Base-by-base conservation (phyloP, 768 basidiomycete species). In the Leccinum sublutescens region DNA sequence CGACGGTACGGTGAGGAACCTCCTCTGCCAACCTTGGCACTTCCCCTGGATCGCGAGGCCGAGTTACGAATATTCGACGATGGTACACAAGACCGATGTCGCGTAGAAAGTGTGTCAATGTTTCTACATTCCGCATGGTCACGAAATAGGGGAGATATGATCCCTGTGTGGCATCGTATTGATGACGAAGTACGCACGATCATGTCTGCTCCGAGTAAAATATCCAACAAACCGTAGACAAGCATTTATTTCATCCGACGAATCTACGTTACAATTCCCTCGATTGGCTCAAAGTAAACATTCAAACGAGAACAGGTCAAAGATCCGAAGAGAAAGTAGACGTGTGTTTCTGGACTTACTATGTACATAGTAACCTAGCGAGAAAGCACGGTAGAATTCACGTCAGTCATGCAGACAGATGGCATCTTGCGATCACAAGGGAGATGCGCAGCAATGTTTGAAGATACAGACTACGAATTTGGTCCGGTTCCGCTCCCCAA, bases 401-500 rank as follows among this genome's bases (percentile, higher is more conserved):
- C 77, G 65, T 93, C 90, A 1, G 88, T 89, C 54, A 92, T 63
- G 71, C 78, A 79, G 9, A 88, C 48, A 4, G 68, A 60, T 50
- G 69, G 49, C 54, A 45, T 23, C 17, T 49, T 48, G 54, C 17
- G 21, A 33, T 56, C 43, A 25, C 27, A 10, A 21, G 54, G 29
- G 29, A 29, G 40, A 52, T 7, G 53, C 21, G 33, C 36, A 15
- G 52, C 69, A 29, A 29, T 29, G 0, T 29, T 29, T 29, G 29
- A 29, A 29, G 29, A 29, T 29, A 29, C 6, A 91, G 70, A 40
- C 83, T 81, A 2, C 89, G 91, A 12, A 92, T 75, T 29, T 29
- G 29, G 64, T n/a, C 91, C 91, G 3, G 79, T 77, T 1, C 91
- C 91, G 6, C 84, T 86, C 11, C 91, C 91, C 1, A 93, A 77